Evolutionary conservation across 495 filamentous ascomycete species (phyloP), one percentile per base, ranked within the genome.

Genomic region (Pyronema domesticum): DNA sequence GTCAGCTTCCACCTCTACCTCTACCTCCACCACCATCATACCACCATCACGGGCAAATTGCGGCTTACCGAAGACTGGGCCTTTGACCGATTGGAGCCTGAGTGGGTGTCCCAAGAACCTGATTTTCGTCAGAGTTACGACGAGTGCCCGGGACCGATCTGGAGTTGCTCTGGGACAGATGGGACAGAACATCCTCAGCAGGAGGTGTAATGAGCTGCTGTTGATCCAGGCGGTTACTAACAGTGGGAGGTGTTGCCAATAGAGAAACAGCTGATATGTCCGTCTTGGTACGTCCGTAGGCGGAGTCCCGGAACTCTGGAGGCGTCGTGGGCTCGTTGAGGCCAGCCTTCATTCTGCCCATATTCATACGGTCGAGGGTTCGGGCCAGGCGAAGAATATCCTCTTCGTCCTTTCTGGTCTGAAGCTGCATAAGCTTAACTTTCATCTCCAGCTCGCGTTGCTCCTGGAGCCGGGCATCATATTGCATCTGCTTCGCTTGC

Each of bases 401-500:
- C 48, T 78, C 76, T 65, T 86, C 85, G 60, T 91, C 84, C 57
- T 71, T 76, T 43, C 82, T 79, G 64, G 87, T 80, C 65, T 89
- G 83, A 56, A 87, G 73, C 60, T 93, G 88, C 39, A 95, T 72
- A 57, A 85, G 74, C 60, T 83, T 80, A 76, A 96, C 84, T 63
- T 95, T 84, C 58, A 82, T 82, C 68, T 94, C 60, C 83, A 65
- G 94, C 88, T 34, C 81, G 60, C 81, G 89, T 67, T 89, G 83
- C 68, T 94, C 85, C 55, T 83, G 78, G 66, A 95, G 79, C 57
- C 76, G 70, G 53, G 72, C 72, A 67, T 95, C 87, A 66, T 89
- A 85, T 63, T 94, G 86, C 58, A 83, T 73, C 47, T 83, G 82
- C 66, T 94, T 95, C 68, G 87, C 93, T 68, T 95, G 91, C 6